These are phyloP conservation scores for Penicillium sp. DNA, from an alignment of 2,329 filamentous ascomycete species.

Conservation along the genomic window DNA sequence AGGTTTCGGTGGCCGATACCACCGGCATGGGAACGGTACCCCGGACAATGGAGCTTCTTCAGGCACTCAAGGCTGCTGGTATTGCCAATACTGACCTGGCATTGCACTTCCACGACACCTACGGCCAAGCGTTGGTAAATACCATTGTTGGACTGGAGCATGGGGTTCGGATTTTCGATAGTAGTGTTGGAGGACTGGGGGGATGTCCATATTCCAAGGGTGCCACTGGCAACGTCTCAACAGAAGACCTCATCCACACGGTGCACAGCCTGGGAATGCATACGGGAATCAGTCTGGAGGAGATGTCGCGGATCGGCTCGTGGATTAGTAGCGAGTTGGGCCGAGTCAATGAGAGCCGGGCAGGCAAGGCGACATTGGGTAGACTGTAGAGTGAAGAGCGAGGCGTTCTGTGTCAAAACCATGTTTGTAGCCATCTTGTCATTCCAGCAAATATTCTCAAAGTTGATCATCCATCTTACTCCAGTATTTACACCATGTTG, in stretches of 20 bases:
- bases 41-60: slow-evolving; percentile 61
- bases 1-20: slow-evolving; percentile 69
- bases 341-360: slow-evolving; percentile 57
- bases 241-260: slow-evolving; percentile 65
- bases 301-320: slow-evolving; percentile 59
- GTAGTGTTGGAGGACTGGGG: slow-evolving; percentile 66
- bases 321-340: slow-evolving; percentile 62
- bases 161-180: slow-evolving; percentile 66
- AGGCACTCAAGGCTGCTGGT: slow-evolving; percentile 63
- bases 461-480: not conserved
- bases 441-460: not conserved
- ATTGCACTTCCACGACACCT: slow-evolving; percentile 70
- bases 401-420: not conserved
- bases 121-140: slow-evolving; percentile 68
- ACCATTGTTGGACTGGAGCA: slow-evolving; percentile 65
- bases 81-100: slow-evolving; percentile 64
- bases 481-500: no score
- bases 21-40: slow-evolving; percentile 71
- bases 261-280: slow-evolving; percentile 64
- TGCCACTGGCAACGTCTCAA: slow-evolving; percentile 68
- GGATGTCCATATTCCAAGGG: slow-evolving; percentile 69
- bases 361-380: slow-evolving; percentile 56
- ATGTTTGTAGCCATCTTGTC: not conserved
- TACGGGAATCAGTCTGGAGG: slow-evolving; percentile 62
- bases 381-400: slow-evolving; percentile 33